Evolutionary conservation across 106 monocot species (phyloP).

Genomic region (Platanthera guangdongensis): DNA sequence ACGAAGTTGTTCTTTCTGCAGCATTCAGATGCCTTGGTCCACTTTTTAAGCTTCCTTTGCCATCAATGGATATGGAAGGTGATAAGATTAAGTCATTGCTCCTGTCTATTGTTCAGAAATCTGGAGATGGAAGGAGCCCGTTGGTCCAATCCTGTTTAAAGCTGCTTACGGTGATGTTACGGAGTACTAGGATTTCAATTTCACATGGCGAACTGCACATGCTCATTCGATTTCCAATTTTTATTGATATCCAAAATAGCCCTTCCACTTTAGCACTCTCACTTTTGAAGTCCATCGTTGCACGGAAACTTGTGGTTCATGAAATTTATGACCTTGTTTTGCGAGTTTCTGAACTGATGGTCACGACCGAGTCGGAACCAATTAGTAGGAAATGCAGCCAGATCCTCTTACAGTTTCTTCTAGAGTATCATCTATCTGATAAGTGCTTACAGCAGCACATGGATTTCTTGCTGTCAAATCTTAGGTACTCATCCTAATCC

Average conservation of each 20-base stretch:
- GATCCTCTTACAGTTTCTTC: constrained; percentile 71
- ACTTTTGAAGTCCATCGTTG: constrained; percentile 77
- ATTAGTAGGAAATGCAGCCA: constrained; percentile 70
- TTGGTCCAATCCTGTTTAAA: constrained; percentile 69
- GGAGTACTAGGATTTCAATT: constrained; percentile 51
- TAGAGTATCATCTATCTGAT: constrained; percentile 75
- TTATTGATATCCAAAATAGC: constrained; percentile 67
- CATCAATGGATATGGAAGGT: constrained; percentile 50
- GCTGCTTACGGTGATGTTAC: constrained; percentile 58
- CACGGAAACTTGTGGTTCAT: constrained; percentile 55
- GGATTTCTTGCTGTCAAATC: constrained; percentile 77
- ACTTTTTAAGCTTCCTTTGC: constrained; percentile 63
- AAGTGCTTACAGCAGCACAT: constrained; percentile 75
- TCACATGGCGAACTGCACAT: constrained; percentile 64
- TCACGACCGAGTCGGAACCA: constrained; percentile 67
- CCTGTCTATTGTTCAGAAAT: constrained; percentile 65
- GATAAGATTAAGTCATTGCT: constrained; percentile 66
- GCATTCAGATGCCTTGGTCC: constrained; percentile 61
- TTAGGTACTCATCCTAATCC: constrained; percentile 48
- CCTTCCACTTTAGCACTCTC: constrained; percentile 84
- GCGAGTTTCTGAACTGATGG: constrained; percentile 72
- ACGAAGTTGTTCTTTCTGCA: constrained; percentile 65
- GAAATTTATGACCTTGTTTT: constrained; percentile 81
- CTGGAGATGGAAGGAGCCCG: constrained; percentile 35
- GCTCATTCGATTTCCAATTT: constrained; percentile 72